Evolutionary conservation across 768 basidiomycete genomes (phyloP), one percentile per base, ranked within the genome.

Genomic region (Xerocomus potaroensis): DNA sequence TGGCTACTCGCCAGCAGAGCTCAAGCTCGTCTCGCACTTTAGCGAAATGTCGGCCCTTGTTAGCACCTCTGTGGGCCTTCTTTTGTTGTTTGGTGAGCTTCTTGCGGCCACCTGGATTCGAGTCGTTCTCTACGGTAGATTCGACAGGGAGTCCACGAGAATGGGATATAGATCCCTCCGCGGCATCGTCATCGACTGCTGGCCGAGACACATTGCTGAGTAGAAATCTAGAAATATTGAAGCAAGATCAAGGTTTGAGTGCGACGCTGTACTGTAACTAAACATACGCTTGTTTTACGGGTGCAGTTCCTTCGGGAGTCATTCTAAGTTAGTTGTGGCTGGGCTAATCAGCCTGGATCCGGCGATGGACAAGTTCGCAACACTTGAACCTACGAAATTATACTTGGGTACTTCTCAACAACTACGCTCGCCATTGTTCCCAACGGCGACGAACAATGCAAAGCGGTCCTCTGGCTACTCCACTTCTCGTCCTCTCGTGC

Each of bases 281-380:
- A n/a, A n/a, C 72, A 19, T 59, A 80, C 80, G 80, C 75, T 41
- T 70, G 54, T 57, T 77, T 82, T 48, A 82, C 60, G 8, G 74
- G 73, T 3, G 79, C 81, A 6, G 75, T 78, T 15, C 79, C 80
- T 50, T 70, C 50, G 56, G 55, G 54, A 15, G 34, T 58, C 7
- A 53, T 8, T 26, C 1, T 22, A 11, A 23, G 15, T 38, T 19
- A 16, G 3, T 8, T 11, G 39, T 41, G 39, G 56, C 51, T 48
- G 56, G 40, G 45, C 47, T 45, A 41, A 34, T 41, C 12, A n/a
- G n/a, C n/a, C n/a, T n/a, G n/a, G n/a, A n/a, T n/a, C n/a, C n/a
- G n/a, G 49, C 51, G 48, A 88, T 91, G 89, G 84, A 94, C 70
- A 88, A 87, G 67, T 93, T 93, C 67, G 74, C 81, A n/a, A 78